Conservation (phyloP, 345 rosid genomes). For the Pugionium cornutum region DNA sequence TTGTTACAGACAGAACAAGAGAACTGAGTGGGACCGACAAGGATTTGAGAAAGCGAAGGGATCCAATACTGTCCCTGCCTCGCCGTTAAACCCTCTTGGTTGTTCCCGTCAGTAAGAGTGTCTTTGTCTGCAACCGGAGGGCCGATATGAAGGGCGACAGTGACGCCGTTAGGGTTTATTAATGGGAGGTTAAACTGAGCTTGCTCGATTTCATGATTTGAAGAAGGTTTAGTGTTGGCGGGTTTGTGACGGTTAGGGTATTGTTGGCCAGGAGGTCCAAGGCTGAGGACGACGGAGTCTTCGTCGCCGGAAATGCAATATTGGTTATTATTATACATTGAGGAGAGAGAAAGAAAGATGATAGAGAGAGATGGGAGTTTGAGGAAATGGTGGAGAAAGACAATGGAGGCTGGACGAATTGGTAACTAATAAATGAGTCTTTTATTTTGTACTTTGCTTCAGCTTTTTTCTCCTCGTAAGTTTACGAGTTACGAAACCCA, state of each 20-base stretch:
- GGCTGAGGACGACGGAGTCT: constrained; percentile 71
- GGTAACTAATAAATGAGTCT: constrained; percentile 36
- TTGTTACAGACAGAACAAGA: constrained; percentile 86
- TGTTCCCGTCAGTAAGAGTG: constrained; percentile 34
- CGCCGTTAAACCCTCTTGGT: constrained; percentile 40
- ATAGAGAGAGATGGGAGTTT: constrained; percentile 29
- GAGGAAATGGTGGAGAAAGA: constrained; percentile 47
- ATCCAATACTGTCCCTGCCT: constrained; percentile 73
- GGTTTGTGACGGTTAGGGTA: constrained; percentile 32
- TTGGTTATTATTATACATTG: constrained; percentile 51
- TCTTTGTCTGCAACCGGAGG: constrained; percentile 47
- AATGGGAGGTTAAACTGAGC: constrained; percentile 22
- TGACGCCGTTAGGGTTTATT: constrained; percentile 48
- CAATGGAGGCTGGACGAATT: constrained; percentile 44
- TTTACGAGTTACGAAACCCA: constrained; percentile 27
- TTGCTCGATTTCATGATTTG: neutral
- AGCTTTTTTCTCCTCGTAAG: constrained; percentile 25
- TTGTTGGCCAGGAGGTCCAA: constrained; percentile 73
- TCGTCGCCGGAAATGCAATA: constrained; percentile 48
- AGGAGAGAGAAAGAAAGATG: constrained; percentile 29
- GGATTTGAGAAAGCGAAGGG: constrained; percentile 83
- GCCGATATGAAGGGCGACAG: constrained; percentile 73
- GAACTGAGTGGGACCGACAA: constrained; percentile 93
- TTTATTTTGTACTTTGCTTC: constrained; percentile 30
- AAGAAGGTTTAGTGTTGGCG: constrained; percentile 31